Evolutionary conservation across 1,284 basidiomycete species (phyloP), one percentile per base, ranked within the genome.

Genomic region (Xerocomus amazonicus): DNA sequence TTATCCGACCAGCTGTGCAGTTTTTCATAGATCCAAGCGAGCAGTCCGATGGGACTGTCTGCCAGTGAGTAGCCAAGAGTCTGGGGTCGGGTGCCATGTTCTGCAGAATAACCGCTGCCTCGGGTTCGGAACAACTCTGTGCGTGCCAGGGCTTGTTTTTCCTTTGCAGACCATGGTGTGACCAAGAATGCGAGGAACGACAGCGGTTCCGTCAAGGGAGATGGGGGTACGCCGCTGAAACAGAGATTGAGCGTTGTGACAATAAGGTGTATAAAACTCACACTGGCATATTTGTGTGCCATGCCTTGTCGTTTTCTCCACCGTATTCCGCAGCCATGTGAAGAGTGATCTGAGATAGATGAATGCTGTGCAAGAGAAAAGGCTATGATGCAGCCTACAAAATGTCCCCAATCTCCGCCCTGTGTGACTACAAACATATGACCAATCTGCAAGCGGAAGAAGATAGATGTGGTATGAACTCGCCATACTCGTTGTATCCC

Each of bases 11-110:
- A 81, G 14, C 62, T 57, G 4, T 74, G 66, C 0, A 83, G 62
- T 53, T 83, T 83, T 55, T 83, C 80, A 47, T 80, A 81, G 32
- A 84, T 76, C 78, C 80, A 83, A 1, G 75, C 77, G 2, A 83
- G 69, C 13, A 84, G 59, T 0, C 77, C 80, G 6, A 72, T 69
- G 12, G 82, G 82, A n/a, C 79, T 82, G 58, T 83, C 81, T 0
- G 73, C 63, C 2, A 84, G 65, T 10, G 67, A 59, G 55, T 83
- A 83, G 0, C 78, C 80, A 4, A 84, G 57, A 0, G 80, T 84
- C 59, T 82, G 80, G 0, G 81, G 81, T 48, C 73, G 72, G 0
- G 78, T 80, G 2, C 66, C 49, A 40, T 83, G 81, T 45, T 72
- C 55, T 2, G 34, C 31, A 12, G 56, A 49, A 56, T 81, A 83